Conservation (phyloP, 768 basidiomycete species). For the Atractiella rhizophila region DNA sequence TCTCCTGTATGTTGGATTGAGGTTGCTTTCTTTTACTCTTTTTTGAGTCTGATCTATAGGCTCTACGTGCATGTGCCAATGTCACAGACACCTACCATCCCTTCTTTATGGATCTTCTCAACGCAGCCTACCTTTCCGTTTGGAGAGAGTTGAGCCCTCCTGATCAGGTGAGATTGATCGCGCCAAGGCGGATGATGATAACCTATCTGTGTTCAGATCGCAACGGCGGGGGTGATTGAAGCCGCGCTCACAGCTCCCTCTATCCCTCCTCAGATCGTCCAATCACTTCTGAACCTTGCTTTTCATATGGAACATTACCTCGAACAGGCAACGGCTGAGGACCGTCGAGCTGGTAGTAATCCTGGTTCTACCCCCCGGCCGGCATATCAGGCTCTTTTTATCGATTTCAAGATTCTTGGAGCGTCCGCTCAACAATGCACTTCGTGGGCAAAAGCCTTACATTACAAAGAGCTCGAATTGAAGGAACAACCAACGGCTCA, state of each 20-base stretch:
- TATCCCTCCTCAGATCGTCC: constrained; percentile 67
- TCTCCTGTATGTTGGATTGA: no score
- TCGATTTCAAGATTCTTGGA: constrained; percentile 75
- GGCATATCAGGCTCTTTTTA: constrained; percentile 82
- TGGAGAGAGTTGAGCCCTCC: constrained; percentile 89
- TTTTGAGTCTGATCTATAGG: no score
- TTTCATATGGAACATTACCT: constrained; percentile 99
- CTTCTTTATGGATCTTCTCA: constrained; percentile 80
- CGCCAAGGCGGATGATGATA: no score
- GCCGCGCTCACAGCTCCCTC: constrained; percentile 44
- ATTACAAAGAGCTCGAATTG: constrained; percentile 95
- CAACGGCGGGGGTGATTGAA: constrained; percentile 72
- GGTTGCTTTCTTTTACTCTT: no score
- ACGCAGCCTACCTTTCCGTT: constrained; percentile 90
- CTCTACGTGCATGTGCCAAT: constrained; percentile 85
- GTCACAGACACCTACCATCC: constrained; percentile 75
- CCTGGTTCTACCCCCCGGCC: no score
- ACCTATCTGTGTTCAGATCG: constrained; percentile 46
- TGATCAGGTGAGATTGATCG: constrained; percentile 42
- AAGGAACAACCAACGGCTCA: constrained; percentile 71
- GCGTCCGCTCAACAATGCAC: constrained; percentile 79
- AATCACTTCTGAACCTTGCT: constrained; percentile 69
- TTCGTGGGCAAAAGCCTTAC: constrained; percentile 88
- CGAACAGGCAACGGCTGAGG: no score
- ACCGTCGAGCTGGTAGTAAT: no score